Base-by-base conservation (phyloP, 306 rosid species). In the Sesbania bispinosa region DNA sequence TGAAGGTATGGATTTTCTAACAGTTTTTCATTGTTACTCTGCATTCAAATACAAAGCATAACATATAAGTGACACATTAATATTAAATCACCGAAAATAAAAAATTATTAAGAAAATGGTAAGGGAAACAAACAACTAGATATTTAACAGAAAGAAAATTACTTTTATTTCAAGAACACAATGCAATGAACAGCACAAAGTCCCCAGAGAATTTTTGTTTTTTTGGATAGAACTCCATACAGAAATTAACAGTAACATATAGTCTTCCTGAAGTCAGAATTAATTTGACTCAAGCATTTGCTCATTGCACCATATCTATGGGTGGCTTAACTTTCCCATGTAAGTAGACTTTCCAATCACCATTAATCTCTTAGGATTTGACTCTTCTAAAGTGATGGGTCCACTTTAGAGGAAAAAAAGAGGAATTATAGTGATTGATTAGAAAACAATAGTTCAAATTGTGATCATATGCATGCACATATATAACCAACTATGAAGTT, bases 1-100 rank as follows among this genome's bases (percentile, higher is more conserved):
- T 95, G 99, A 78, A 95, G 99, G 86, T 95, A 95, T 30, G 99
- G 99, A 82, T 95, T 95, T 81, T 95, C 99, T 84, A 95, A 86
- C 76, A 95, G 86, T 82, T 91, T 91, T 80, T 95, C 99, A 57
- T 95, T 95, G 88, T 95, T 91, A 84, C 97, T 89, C 99, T 95
- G 67, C 41, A 70, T 71, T 43, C 51, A 78, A 80, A 71, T 13
- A 61, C 66, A 83, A 42, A 65, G 54, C 57, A 80, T 55, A 26
- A 82, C 41, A 79, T 23, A 26, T 36, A 54, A 73, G 79, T 21
- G 67, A 62, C 52, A 63, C 62, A 6, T 69, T 35, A 30, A 21
- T 39, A 67, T 10, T 45, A 46, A 32, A 65, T 62, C 69, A 72
- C 68, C 50, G 2, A 32, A 42, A 76, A 66, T 35, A 45, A 20